Base-by-base conservation (phyloP, 805 yeast species). In the Candida glaebosa region DNA sequence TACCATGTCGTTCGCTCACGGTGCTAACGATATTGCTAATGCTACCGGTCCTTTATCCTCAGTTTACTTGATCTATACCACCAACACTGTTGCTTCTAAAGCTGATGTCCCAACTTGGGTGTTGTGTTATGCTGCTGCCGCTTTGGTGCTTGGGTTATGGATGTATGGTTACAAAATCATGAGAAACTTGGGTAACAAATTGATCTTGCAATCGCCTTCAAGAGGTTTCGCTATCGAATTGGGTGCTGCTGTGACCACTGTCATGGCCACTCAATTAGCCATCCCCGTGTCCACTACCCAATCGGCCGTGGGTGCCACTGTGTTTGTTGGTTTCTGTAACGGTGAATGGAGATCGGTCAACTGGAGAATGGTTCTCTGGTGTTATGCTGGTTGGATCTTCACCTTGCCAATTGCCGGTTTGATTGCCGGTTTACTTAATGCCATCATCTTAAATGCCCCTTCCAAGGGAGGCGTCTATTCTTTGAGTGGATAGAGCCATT, bases 1-100 rank as follows among this genome's bases (percentile, higher is more conserved):
- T 50, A 83, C 88, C 38, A 82, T 83, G 83, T 83, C 90, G 2
- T 82, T 84, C 60, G 87, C 90, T 5, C 91, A 84, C 56, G 91
- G 91, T 42, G 82, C 91, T 31, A 84, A 84, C 56, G 91, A 84
- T 63, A 82, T 84, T 47, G 75, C 88, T 37, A 84, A 84, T 52
- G 89, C 91, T 30, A 76, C 85, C 24, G 90, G 88, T 49, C 90
- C 91, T 25, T 69, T 82, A 51, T 66, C 88, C 34, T 73, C 88
- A 10, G 75, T 83, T 17, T 84, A 80, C 58, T 61, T 70, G 33
- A 68, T 80, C 18, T 84, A 89, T 88, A 59, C 59, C 17, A 61
- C 78, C 26, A 78, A 80, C 50, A 56, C 64, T 3, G 65, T 69
- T 38, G 56, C 61, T 14, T 47, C 53, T 4, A 78, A 80, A 53